Evolutionary conservation across 768 basidiomycete genomes (phyloP).

Genomic region (Mycena galopus): DNA sequence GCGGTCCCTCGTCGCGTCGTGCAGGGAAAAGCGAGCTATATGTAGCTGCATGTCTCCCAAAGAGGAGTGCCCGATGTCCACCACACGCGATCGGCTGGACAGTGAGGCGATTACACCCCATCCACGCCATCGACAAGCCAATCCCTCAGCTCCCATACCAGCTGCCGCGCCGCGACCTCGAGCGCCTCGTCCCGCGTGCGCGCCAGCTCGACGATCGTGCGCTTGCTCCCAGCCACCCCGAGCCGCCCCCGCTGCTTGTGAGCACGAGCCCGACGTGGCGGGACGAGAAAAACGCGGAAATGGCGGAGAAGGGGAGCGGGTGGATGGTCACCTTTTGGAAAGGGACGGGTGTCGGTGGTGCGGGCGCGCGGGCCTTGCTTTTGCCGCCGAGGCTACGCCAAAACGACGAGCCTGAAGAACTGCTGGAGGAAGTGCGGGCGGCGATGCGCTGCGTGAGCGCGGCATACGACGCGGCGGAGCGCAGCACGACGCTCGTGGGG

Average conservation of each 20-base stretch:
- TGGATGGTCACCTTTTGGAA: conserved; percentile 36
- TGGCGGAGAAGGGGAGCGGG: conserved; percentile 53
- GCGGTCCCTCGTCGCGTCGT: no score
- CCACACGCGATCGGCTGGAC: no score
- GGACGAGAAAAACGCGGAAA: conserved; percentile 59
- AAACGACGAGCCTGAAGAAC: conserved; percentile 26
- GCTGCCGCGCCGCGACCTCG: conserved; percentile 65
- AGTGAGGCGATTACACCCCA: no score
- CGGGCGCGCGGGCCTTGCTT: conserved; percentile 3
- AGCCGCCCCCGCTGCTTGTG: conserved; percentile 32
- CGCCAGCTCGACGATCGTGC: conserved; percentile 68
- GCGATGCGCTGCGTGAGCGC: conserved; percentile 25
- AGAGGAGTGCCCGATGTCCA: no score
- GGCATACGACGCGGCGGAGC: conserved; percentile 35
- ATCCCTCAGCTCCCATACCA: conserved; percentile 63
- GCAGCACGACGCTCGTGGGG: conserved; percentile 31
- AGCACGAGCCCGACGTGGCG: conserved; percentile 57
- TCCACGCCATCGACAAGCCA: conserved; percentile 50
- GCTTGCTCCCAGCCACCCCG: conserved; percentile 46
- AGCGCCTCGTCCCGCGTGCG: conserved; percentile 67
- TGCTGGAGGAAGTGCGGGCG: not conserved
- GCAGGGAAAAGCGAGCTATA: no score
- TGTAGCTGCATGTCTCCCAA: no score
- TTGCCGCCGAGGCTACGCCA: conserved; percentile 29
- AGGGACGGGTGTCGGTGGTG: conserved; percentile 6